Evolutionary conservation across 2,329 filamentous ascomycete genomes (phyloP), one percentile per base, ranked within the genome.

Genomic region (Cladobotryum mycophilum): DNA sequence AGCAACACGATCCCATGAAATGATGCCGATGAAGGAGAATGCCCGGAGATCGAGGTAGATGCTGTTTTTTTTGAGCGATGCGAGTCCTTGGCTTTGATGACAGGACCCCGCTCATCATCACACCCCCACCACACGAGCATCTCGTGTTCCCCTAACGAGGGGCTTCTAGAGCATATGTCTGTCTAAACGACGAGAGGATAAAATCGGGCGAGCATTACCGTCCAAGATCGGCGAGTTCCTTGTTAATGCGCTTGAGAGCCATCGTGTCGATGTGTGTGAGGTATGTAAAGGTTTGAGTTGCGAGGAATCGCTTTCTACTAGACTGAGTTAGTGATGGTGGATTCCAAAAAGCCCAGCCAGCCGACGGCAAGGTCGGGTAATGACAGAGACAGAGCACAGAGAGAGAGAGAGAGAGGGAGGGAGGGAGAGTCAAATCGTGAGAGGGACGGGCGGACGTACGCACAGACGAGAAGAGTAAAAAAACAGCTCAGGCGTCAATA

Each of bases 221-320:
- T 77, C 88, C 88, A 74, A 93, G 81, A 71, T 93, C 88, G 73
- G 86, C 85, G 70, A 93, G 83, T 76, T 93, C 88, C 85, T 91
- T 93, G 82, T 92, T 92, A 75, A 93, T 93, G 74, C 88, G 85
- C 86, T 93, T 93, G 66, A 93, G 82, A 74, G 88, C 88, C 88
- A 93, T 93, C 67, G 66, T 70, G 69, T 42, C 67, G 61, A 60
- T 59, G 56, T 62, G 56, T 57, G 38, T 54, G 43, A 60, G 64
- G 61, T 50, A 54, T 51, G 42, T 51, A 53, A 51, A 55, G 48
- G 47, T 34, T 50, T 54, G 48, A 47, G 37, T 18, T 45, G 48
- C 18, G 38, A 38, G 11, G 38, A 11, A 20, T 17, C 15, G 38
- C 38, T 41, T 18, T 20, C 38, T 17, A 14, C 38, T 41, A 41